A percentile compares a stretch with the other conserved stretches of the same genome.
Evolutionary conservation across 805 yeast genomes (phyloP).

Genomic region (Myxozyma kluyveri): DNA sequence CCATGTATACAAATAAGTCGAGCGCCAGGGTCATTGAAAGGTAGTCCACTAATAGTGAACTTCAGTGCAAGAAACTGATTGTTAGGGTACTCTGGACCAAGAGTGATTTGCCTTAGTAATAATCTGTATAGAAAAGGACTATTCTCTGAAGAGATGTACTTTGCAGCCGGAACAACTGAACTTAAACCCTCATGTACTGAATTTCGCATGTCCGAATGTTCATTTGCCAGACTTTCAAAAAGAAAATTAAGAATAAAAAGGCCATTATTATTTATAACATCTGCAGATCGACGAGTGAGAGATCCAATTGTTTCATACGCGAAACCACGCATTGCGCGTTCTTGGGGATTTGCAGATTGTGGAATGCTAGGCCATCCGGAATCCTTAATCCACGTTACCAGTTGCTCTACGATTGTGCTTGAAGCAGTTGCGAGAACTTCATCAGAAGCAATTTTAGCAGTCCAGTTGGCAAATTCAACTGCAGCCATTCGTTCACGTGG

Average conservation of each 20-base stretch:
- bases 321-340: constrained; percentile 48
- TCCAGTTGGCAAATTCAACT: constrained; percentile 64
- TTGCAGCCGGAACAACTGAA: constrained; percentile 52
- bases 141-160: constrained; percentile 35
- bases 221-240: constrained; percentile 66
- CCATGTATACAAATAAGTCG: constrained; percentile 68
- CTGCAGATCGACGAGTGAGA: constrained; percentile 38
- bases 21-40: constrained; percentile 66
- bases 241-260: constrained; percentile 61
- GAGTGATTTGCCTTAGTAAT: constrained; percentile 41
- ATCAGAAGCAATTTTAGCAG: constrained; percentile 41
- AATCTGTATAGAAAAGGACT: constrained; percentile 45
- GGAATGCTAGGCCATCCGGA: constrained; percentile 40
- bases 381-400: constrained; percentile 31
- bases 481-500: constrained; percentile 55
- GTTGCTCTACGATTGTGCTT: constrained; percentile 12
- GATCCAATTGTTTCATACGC: constrained; percentile 81
- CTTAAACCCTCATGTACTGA: constrained; percentile 72
- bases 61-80: constrained; percentile 65
- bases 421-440: constrained; percentile 27
- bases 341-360: constrained; percentile 11
- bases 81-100: constrained; percentile 46
- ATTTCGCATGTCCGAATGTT: constrained; percentile 57
- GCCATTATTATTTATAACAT: constrained; percentile 45
- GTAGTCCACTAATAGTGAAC: constrained; percentile 59